Conservation (phyloP, 257 asterid genomes). For the Orobanche coerulescens region DNA sequence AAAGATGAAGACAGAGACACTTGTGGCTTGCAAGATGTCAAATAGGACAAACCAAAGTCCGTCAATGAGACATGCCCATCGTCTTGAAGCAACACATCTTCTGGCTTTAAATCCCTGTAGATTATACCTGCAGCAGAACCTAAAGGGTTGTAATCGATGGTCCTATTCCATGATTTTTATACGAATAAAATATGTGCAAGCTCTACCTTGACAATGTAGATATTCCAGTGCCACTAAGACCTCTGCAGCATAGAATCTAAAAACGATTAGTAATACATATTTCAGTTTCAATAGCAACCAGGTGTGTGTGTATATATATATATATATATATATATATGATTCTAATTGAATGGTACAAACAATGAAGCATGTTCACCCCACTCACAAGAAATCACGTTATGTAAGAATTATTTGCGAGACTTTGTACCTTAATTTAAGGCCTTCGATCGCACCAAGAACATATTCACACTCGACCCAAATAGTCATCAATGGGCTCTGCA, state of each 20-base stretch:
- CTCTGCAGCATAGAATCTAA: slow-evolving; percentile 90
- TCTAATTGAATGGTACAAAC: no score
- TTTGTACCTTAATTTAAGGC: no score
- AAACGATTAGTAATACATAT: slow-evolving; percentile 1
- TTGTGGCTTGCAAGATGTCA: slow-evolving; percentile 98
- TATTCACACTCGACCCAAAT: no score
- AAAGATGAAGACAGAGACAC: slow-evolving; percentile 28
- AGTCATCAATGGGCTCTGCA: no score
- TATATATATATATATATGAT: no score
- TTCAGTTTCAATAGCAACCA: slow-evolving; percentile 12
- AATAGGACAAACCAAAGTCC: slow-evolving; percentile 91
- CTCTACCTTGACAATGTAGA: slow-evolving; percentile 94
- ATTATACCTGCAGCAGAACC: slow-evolving; percentile 61
- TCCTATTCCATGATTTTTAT: not conserved
- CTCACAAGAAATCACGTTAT: no score
- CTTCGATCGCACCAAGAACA: no score
- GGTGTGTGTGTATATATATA: no score
- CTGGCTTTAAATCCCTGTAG: slow-evolving; percentile 96
- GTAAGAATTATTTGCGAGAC: no score
- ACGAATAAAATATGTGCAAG: not conserved
- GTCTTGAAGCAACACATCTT: slow-evolving; percentile 73
- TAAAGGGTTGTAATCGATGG: not conserved
- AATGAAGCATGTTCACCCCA: no score
- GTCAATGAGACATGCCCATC: slow-evolving; percentile 83
- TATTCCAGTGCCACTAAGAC: slow-evolving; percentile 90